Percentiles rank a stretch among this genome's conserved stretches.
Evolutionary conservation across 139 green algal species (phyloP).

Genomic region (Asterochloris erici): DNA sequence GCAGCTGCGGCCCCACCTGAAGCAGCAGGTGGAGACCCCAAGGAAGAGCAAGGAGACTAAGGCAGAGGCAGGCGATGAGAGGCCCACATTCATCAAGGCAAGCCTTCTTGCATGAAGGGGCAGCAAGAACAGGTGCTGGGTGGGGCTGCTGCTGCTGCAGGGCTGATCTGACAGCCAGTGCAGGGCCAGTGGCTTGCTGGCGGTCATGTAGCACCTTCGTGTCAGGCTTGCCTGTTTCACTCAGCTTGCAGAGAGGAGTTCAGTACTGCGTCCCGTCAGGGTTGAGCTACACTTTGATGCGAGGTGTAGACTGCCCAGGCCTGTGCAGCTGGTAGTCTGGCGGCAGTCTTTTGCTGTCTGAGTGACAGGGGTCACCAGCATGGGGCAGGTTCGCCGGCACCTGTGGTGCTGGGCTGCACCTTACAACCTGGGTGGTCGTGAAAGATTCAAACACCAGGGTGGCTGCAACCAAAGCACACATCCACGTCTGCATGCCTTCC

Average conservation of each 20-base stretch:
- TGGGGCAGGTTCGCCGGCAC: background rate
- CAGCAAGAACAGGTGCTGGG: conserved; percentile 45
- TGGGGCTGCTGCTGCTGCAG: too few relatives aligned
- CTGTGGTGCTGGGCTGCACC: background rate
- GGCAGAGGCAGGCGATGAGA: conserved; percentile 10
- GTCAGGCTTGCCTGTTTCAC: background rate
- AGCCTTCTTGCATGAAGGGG: background rate
- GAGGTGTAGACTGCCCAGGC: background rate
- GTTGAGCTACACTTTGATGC: too few relatives aligned
- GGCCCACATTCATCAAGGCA: conserved; percentile 5
- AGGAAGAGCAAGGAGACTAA: conserved; percentile 8
- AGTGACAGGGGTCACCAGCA: background rate
- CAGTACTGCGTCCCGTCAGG: background rate
- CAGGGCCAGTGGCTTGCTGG: conserved; percentile 11
- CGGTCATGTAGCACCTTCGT: background rate
- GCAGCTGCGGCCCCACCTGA: conserved; percentile 74
- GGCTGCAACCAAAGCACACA: background rate
- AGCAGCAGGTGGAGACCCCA: conserved; percentile 54
- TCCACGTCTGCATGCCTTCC: background rate
- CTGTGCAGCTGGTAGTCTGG: background rate
- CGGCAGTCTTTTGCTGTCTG: background rate
- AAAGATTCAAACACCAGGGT: background rate
- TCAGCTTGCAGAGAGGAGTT: background rate
- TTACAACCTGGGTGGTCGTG: background rate
- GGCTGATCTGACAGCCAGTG: background rate